phyloP scores from a whole-genome alignment of 2,329 filamentous ascomycete species.

The Talaromyces rugulosus region DNA sequence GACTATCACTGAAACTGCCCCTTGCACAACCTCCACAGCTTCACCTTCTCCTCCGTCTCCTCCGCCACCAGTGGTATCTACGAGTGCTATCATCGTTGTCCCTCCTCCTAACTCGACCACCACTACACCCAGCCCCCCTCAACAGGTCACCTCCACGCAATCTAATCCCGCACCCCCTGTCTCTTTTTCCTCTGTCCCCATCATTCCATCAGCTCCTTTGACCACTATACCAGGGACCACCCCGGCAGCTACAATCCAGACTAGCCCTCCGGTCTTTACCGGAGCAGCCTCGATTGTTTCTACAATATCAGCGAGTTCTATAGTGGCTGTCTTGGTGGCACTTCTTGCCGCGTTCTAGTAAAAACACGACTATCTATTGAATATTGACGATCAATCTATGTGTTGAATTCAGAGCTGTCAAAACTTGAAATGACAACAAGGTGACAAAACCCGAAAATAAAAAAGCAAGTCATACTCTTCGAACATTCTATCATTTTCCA shows the following conservation, averaged over 20 bases:
- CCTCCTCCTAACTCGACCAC: background rate
- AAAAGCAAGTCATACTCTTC: too few species aligned
- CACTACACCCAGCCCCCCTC: background rate
- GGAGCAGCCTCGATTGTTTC: conserved; percentile 2
- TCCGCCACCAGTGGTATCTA: background rate
- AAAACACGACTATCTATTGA: background rate
- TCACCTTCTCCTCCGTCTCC: background rate
- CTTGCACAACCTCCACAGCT: background rate
- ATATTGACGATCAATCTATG: background rate
- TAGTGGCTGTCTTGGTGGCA: conserved; percentile 1
- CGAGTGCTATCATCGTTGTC: background rate
- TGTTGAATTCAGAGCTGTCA: background rate
- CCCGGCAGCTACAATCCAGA: background rate
- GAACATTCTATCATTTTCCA: background rate
- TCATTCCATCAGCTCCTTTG: background rate
- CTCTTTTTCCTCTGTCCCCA: background rate
- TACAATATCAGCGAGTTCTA: background rate
- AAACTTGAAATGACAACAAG: too few species aligned
- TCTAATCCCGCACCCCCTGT: background rate
- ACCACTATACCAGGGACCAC: background rate
- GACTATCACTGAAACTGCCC: background rate
- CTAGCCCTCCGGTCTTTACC: conserved; percentile 1
- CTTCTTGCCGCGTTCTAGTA: conserved; percentile 4
- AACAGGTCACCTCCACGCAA: background rate
- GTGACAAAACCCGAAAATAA: too few species aligned